Conservation (phyloP, 148 eudicot species). For the Rheum nobile region DNA sequence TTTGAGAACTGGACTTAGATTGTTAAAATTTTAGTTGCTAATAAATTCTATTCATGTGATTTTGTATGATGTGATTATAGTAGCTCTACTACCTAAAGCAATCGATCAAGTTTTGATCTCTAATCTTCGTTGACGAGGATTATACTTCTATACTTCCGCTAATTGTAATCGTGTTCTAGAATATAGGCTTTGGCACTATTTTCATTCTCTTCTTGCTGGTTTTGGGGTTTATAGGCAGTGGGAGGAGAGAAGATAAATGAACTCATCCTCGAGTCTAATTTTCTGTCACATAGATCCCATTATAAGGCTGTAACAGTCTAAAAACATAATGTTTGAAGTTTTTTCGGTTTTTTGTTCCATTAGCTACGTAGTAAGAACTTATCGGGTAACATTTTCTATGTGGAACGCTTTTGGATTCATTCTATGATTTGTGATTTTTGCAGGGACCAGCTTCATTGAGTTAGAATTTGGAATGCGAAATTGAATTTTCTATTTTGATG, state of each 20-base stretch:
- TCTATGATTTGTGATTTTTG: not conserved
- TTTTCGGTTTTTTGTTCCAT: no score
- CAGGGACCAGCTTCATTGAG: not conserved
- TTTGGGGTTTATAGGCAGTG: not conserved
- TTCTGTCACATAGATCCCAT: no score
- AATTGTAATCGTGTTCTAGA: not conserved
- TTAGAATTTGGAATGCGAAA: not conserved
- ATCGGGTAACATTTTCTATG: not conserved
- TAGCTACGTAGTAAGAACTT: not conserved
- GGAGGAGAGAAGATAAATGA: not conserved
- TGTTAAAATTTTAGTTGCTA: not conserved
- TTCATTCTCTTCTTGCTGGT: not conserved
- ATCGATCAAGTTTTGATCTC: not conserved
- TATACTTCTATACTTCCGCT: no score
- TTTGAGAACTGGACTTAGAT: not conserved
- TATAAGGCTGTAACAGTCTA: not conserved
- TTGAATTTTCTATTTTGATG: not conserved
- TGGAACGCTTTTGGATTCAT: not conserved
- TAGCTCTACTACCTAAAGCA: not conserved
- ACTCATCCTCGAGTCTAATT: not conserved
- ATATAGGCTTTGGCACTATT: not conserved
- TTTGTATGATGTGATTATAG: not conserved
- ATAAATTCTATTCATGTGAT: not conserved
- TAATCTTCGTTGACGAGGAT: not conserved
- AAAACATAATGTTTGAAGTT: no score